Percentiles rank a stretch among this genome's conserved stretches.
phyloP scores from a whole-genome alignment of 805 yeast species.

The Yarrowia phangngaensis region DNA sequence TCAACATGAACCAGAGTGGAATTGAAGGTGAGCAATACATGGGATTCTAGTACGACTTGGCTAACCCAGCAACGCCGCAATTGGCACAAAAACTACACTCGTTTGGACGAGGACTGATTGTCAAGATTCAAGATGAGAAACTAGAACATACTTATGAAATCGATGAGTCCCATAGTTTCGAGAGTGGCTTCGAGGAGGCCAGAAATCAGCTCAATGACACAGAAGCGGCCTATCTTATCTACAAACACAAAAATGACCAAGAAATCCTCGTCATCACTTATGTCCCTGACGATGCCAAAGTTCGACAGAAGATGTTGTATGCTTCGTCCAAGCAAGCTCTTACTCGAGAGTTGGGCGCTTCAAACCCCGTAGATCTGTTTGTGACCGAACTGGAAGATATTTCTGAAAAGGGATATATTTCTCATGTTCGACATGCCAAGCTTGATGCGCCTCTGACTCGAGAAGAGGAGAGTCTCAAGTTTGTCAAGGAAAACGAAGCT shows the following conservation, averaged over 20 bases:
- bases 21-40: constrained; percentile 23
- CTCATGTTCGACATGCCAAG: constrained; percentile 41
- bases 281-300: constrained; percentile 82
- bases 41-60: too few species aligned
- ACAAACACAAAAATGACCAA: constrained; percentile 39
- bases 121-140: constrained; percentile 41
- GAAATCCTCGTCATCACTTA: constrained; percentile 56
- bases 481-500: constrained; percentile 29
- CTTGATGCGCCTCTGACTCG: constrained; percentile 51
- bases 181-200: constrained; percentile 42
- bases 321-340: constrained; percentile 84
- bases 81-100: constrained; percentile 28
- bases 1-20: constrained; percentile 26
- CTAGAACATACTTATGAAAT: constrained; percentile 31
- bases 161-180: constrained; percentile 37
- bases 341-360: constrained; percentile 66
- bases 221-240: constrained; percentile 51
- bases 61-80: constrained; percentile 23
- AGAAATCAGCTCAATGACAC: constrained; percentile 38
- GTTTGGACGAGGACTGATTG: constrained; percentile 41
- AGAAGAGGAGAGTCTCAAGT: constrained; percentile 52
- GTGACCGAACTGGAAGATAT: constrained; percentile 58
- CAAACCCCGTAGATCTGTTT: constrained; percentile 49
- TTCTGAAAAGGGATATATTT: constrained; percentile 48
- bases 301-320: constrained; percentile 84